Evolutionary conservation across 768 basidiomycete genomes (phyloP).

Genomic region (Ramaria sp.): DNA sequence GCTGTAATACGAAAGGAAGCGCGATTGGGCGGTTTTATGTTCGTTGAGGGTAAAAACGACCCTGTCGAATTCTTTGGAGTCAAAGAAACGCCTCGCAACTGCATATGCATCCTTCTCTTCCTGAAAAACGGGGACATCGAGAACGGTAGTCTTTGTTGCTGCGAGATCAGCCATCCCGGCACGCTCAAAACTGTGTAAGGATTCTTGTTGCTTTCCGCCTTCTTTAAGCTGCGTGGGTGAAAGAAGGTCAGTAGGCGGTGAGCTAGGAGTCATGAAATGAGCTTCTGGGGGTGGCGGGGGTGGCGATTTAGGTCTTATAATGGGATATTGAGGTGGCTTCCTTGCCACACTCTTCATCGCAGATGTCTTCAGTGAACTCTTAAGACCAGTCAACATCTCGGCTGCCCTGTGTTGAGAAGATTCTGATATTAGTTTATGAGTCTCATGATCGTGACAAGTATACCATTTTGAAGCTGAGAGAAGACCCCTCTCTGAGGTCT

Average conservation of each 20-base stretch:
- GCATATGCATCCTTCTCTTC: slow-evolving; percentile 65
- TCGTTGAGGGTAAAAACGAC: slow-evolving; percentile 53
- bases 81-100: slow-evolving; percentile 63
- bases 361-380: slow-evolving; percentile 1
- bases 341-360: slow-evolving; percentile 38
- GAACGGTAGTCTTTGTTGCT: not conserved
- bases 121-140: slow-evolving; percentile 13
- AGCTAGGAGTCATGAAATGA: slow-evolving; percentile 22
- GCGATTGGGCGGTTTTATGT: slow-evolving; percentile 61
- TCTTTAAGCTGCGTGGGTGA: not conserved
- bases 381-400: slow-evolving; percentile 40
- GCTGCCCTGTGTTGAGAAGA: slow-evolving; percentile 45
- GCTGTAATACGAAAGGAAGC: slow-evolving; percentile 71
- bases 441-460: not conserved
- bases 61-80: slow-evolving; percentile 68
- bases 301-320: slow-evolving; percentile 31
- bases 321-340: slow-evolving; percentile 24
- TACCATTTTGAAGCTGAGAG: slow-evolving; percentile 71
- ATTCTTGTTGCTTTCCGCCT: slow-evolving; percentile 20
- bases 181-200: slow-evolving; percentile 31
- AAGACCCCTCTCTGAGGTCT: slow-evolving; percentile 68
- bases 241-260: slow-evolving; percentile 13
- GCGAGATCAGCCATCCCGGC: slow-evolving; percentile 23
- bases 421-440: slow-evolving; percentile 2
- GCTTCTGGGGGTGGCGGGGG: slow-evolving; percentile 46